Percentiles rank a stretch among this genome's conserved stretches.
phyloP scores from a whole-genome alignment of 495 filamentous ascomycete genomes.

The Penicillium egyptiacum region DNA sequence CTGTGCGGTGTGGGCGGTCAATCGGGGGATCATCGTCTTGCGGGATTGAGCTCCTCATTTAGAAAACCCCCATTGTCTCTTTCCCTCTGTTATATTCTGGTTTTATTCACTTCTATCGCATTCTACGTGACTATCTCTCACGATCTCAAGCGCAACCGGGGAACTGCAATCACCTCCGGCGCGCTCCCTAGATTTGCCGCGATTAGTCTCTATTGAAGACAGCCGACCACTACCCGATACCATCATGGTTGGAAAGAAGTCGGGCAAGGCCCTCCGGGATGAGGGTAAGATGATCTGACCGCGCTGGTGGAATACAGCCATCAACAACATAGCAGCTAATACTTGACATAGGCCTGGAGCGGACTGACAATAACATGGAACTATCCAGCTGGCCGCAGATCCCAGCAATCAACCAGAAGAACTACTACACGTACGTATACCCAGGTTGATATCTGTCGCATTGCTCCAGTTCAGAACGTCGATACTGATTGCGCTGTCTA shows the following conservation, averaged over 20 bases:
- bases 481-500: constrained; percentile 34
- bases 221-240: constrained; percentile 6
- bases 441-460: background rate
- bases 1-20: constrained; percentile 36
- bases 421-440: constrained; percentile 92
- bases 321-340: background rate
- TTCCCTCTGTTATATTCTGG: background rate
- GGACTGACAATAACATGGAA: constrained; percentile 97
- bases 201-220: constrained; percentile 8
- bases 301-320: background rate
- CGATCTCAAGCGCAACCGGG: background rate
- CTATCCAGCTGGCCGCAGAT: constrained; percentile 91
- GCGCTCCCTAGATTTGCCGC: constrained; percentile 26
- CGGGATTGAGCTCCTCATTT: constrained; percentile 21
- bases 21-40: constrained; percentile 23
- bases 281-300: constrained; percentile 47
- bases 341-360: constrained; percentile 67
- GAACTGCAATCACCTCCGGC: constrained; percentile 9
- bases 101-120: background rate
- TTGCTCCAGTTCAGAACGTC: background rate
- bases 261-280: constrained; percentile 62
- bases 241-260: constrained; percentile 65
- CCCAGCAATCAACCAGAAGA: constrained; percentile 95
- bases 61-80: constrained; percentile 9
- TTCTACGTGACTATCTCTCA: background rate